A percentile compares a stretch with the other conserved stretches of the same genome.
These are phyloP conservation scores for Pestalotiopsis sp. DNA, from an alignment of 2,329 filamentous ascomycete species.

Conservation along the genomic window DNA sequence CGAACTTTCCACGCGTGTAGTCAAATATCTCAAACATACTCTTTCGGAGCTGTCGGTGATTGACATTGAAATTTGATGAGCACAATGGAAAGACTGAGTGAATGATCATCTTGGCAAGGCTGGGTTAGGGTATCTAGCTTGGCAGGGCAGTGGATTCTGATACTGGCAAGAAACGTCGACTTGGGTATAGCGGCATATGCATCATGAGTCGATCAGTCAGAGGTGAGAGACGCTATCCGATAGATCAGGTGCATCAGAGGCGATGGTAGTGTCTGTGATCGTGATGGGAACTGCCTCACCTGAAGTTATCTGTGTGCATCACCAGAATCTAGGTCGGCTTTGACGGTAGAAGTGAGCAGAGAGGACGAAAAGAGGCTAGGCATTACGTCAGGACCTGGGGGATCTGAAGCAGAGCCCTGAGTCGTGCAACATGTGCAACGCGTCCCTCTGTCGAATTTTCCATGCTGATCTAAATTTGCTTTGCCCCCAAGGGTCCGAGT, in stretches of 20 bases:
- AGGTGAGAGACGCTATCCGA: neutral
- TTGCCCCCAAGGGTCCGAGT: neutral
- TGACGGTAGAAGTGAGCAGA: neutral
- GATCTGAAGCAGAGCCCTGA: neutral
- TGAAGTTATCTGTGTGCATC: neutral
- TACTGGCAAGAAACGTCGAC: neutral
- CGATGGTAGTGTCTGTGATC: neutral
- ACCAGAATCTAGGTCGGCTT: neutral
- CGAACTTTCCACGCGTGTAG: neutral
- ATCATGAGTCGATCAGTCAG: neutral
- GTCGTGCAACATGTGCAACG: neutral
- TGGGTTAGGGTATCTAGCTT: neutral
- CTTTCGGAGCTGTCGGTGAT: neutral
- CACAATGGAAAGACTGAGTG: neutral
- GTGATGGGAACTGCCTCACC: neutral
- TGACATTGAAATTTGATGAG: neutral
- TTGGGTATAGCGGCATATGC: neutral
- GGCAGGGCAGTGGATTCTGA: neutral
- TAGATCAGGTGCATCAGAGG: neutral
- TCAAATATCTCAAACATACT: neutral
- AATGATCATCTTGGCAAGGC: neutral
- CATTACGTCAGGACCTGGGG: neutral
- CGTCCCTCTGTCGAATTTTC: neutral
- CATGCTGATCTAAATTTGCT: neutral
- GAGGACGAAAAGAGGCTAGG: neutral